Base-by-base conservation (phyloP, 2,329 filamentous ascomycete species). In the Calonectria fujianensis region DNA sequence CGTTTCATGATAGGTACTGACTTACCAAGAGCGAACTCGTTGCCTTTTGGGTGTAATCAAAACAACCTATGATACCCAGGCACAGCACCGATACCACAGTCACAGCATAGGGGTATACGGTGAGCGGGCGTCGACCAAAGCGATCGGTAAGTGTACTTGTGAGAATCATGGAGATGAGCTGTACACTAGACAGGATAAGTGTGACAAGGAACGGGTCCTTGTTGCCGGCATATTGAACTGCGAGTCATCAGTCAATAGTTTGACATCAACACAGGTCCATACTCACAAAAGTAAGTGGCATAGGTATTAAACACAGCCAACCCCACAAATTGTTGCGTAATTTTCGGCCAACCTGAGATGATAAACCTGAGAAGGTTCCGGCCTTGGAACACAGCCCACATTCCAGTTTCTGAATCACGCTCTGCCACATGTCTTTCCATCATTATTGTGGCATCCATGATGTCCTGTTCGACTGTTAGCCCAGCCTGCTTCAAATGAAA, bases 161-260 rank as follows among this genome's bases (percentile, higher is more conserved):
- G 5, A 65, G 57, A 27, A 76, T 64, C 74, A 76, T 74, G 9
- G 74, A 77, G 14, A 74, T 57, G 2, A 77, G 69, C 27, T 77
- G 75, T 18, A 77, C 72, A 27, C 51, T 64, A 0, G 69, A 74
- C 0, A 77, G 37, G 18, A 77, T 74, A 1, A 75, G 61, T 10
- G 74, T 76, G 4, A 77, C 74, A 8, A 76, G 75, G 61, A 77
- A 77, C 2, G 74, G 74, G 10, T 77, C 71, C 37, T 77, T 75
- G 35, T 74, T 75, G 20, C 75, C 75, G 1, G 74, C 71, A 18
- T 76, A 75, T 73, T 76, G 74, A 37, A 76, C 74, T 76, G 10
- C 7, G 20, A 35, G 16, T 7, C 5, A 31, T 70, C 18, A 70
- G 41, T 13, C 8, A 16, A 5, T n/a, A 8, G 3, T 13, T 11